These are phyloP conservation scores for Aspergillus sparsus DNA, from an alignment of 495 filamentous ascomycete species.

Conservation along the genomic window DNA sequence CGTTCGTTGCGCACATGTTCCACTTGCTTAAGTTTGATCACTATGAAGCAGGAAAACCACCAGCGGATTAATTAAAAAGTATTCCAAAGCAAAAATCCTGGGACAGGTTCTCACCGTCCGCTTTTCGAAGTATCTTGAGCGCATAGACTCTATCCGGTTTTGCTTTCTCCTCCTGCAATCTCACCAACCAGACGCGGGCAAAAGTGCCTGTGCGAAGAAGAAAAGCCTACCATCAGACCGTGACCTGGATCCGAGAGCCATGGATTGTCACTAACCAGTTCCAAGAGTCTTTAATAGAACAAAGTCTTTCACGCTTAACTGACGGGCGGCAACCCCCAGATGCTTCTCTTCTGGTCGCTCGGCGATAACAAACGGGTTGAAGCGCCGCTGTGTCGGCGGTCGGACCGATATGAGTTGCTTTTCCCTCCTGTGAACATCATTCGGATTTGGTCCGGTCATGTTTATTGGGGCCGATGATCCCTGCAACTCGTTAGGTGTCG, in stretches of 20 bases:
- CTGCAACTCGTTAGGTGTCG: slow-evolving; percentile 41
- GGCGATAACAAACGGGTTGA: slow-evolving; percentile 55
- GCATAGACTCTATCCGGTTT: slow-evolving; percentile 76
- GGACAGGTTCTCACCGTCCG: slow-evolving; percentile 56
- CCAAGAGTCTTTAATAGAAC: slow-evolving; percentile 85
- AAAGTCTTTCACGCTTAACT: slow-evolving; percentile 71
- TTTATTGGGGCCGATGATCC: slow-evolving; percentile 26
- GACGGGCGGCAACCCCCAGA: slow-evolving; percentile 56
- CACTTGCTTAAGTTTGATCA: slow-evolving; percentile 95
- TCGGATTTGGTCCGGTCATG: slow-evolving; percentile 35
- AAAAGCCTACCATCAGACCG: slow-evolving; percentile 35
- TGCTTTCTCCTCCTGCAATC: slow-evolving; percentile 58
- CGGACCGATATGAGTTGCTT: slow-evolving; percentile 49
- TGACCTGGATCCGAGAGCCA: slow-evolving; percentile 16
- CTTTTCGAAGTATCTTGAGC: slow-evolving; percentile 90
- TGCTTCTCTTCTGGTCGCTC: slow-evolving; percentile 57
- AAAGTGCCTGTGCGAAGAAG: slow-evolving; percentile 72
- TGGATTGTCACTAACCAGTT: slow-evolving; percentile 60
- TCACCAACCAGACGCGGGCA: slow-evolving; percentile 88
- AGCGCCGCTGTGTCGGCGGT: slow-evolving; percentile 45
- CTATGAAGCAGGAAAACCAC: slow-evolving; percentile 41
- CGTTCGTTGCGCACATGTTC: slow-evolving; percentile 97
- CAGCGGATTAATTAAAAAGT: slow-evolving; percentile 5
- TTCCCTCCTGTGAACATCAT: slow-evolving; percentile 50
- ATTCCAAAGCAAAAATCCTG: slow-evolving; percentile 11